phyloP scores from a whole-genome alignment of 371 early-diverging fungal species.

The Thermomucor indicae-seudaticae region DNA sequence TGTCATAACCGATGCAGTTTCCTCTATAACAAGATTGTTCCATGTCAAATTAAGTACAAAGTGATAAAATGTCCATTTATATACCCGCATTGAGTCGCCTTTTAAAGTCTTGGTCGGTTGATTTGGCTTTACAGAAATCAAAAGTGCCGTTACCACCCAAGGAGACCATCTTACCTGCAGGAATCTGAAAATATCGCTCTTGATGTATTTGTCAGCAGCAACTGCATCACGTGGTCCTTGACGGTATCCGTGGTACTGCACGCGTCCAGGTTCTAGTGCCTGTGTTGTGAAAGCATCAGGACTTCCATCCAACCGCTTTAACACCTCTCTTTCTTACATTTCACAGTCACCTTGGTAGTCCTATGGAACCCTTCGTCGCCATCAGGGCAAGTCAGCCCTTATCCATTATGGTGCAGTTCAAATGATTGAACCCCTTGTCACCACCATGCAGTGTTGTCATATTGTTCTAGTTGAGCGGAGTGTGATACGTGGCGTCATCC shows the following conservation, averaged over 20 bases:
- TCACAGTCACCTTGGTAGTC: constrained; percentile 9
- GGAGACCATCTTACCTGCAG: constrained; percentile 12
- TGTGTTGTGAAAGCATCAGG: constrained; percentile 19
- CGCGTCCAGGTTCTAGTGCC: constrained; percentile 19
- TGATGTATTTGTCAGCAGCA: constrained; percentile 15
- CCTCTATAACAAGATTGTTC: neutral
- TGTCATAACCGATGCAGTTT: constrained; percentile 24
- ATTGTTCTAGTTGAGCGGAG: constrained; percentile 17
- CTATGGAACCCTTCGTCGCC: constrained; percentile 25
- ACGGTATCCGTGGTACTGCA: constrained; percentile 15
- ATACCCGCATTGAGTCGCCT: constrained; percentile 16
- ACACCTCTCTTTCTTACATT: constrained; percentile 9
- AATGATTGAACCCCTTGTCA: constrained; percentile 15
- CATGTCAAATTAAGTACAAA: neutral
- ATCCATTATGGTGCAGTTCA: constrained; percentile 18
- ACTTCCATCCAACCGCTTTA: constrained; percentile 12
- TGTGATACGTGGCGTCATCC: constrained; percentile 11
- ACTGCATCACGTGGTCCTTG: constrained; percentile 19
- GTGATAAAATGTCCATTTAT: neutral
- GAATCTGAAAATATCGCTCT: constrained; percentile 10
- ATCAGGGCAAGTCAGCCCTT: constrained; percentile 11
- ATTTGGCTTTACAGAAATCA: constrained; percentile 16
- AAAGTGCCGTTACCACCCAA: constrained; percentile 14
- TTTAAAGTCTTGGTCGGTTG: constrained; percentile 14
- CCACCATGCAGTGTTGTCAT: constrained; percentile 20